phyloP scores from a whole-genome alignment of 192 early-diverging fungal genomes.

The Neocallimastix lanati region DNA sequence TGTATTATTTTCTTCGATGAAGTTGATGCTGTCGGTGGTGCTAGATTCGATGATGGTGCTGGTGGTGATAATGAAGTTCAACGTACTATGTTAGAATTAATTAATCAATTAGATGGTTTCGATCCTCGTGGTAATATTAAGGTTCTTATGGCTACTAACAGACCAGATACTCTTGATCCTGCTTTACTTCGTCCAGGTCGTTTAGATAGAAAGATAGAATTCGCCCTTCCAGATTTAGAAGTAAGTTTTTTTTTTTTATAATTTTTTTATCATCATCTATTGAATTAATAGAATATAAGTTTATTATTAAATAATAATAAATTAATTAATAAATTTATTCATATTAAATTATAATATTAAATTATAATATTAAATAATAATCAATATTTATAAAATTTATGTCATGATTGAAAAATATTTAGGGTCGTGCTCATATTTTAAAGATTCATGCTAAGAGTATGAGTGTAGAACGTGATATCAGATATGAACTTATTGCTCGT shows the following conservation, averaged over 20 bases:
- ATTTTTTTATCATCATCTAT: too few relatives aligned
- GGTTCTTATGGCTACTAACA: conserved; percentile 97
- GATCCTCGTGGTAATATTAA: conserved; percentile 99
- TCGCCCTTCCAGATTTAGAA: conserved; percentile 85
- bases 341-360: too few relatives aligned
- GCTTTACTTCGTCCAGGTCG: conserved; percentile 92
- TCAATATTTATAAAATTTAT: too few relatives aligned
- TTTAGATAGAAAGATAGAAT: conserved; percentile 96
- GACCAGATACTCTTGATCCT: too few relatives aligned
- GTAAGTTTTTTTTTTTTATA: too few relatives aligned
- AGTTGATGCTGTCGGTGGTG: conserved; percentile 94
- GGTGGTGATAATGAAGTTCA: conserved; percentile 99
- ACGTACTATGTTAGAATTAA: conserved; percentile 97
- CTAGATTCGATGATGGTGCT: conserved; percentile 93
- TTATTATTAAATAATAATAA: too few relatives aligned
- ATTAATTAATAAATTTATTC: too few relatives aligned
- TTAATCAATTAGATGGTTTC: conserved; percentile 98
- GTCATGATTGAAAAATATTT: too few relatives aligned
- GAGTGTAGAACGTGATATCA: conserved; percentile 97
- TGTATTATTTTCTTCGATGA: conserved; percentile 99
- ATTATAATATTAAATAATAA: too few relatives aligned
- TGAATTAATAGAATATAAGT: too few relatives aligned
- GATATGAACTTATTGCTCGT: conserved; percentile 93
- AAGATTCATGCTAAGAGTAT: conserved; percentile 97
- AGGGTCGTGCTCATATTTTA: conserved; percentile 92